Base-by-base conservation (phyloP, 169 alveolate species). In the Plasmodium yoelii region DNA sequence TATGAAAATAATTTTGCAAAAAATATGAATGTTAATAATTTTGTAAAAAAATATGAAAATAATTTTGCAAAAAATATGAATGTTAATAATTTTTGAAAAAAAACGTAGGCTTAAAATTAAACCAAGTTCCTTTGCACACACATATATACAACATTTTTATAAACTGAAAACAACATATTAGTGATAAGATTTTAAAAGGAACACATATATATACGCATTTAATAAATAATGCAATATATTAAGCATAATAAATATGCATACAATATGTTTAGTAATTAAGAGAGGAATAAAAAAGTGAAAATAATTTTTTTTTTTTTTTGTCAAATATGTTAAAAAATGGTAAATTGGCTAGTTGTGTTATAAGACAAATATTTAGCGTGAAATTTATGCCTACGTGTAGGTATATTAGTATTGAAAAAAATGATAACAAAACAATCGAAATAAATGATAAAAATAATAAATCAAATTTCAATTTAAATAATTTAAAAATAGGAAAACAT, bases 281-380 rank as follows among this genome's bases (percentile, higher is more conserved):
- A 34, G 42, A 7, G 7, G 7, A 34, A 34, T 1, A 0, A 34
- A 34, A 34, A 34, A 6, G 7, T 34, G 7, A 34, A 34, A 34
- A 34, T 3, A 34, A 34, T 67, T 68, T 55, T 51, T 75, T 61
- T 63, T 77, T 47, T 51, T 77, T 44, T 24, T 39, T 47, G 19
- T 22, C 6, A 24, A 67, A 82, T 44, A 82, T 82, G 90, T 67
- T 82, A 53, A 82, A 70, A 67, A 67, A 71, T 47, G 75, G 90
- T 46, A 82, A 70, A 65, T n/a, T 70, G 46, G 87, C 69, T 59
- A 57, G 87, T 44, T 19, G 72, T 22, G 1, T 61, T 24, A 22
- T 73, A 49, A 73, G 19, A 47, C 56, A 44, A 22, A 56, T 15
- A 47, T 39, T 73, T 46, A 9, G 55, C 34, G 87, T 73, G 12